Evolutionary conservation across 2,329 filamentous ascomycete genomes (phyloP), one percentile per base, ranked within the genome.

Genomic region (Pseudogymnoascus destructans): DNA sequence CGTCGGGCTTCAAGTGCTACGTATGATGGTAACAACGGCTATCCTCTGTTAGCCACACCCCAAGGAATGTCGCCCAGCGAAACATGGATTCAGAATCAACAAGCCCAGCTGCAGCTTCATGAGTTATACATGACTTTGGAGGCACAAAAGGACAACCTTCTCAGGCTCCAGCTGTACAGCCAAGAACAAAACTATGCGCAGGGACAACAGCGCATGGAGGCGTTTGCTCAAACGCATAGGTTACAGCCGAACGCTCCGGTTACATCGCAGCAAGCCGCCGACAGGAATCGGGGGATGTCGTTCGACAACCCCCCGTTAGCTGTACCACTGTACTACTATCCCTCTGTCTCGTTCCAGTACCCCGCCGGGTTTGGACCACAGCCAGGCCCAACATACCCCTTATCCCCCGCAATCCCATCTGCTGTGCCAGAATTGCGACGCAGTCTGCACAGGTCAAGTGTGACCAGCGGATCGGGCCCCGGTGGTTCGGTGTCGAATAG

Each of bases 261-360:
- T 59, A 55, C 63, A 35, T 67, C 66, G 27, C 74, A 59, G 66
- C 75, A 57, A 66, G 71, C 27, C 75, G 80, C 64, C 71, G 82
- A 62, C 78, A 80, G 68, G 55, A 66, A 64, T 35, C 76, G 82
- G 61, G 83, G 80, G 5, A 82, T 79, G 65, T 84, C 81, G 10
- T 80, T 84, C 64, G 81, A 85, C 64, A 82, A 78, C 58, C 74
- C 79, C 15, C 81, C 81, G 4, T 67, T 82, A 35, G 79, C 75
- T n/a, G 79, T 80, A 0, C 79, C 81, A 1, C 66, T 81, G 62
- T 84, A 78, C 66, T 73, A 76, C 60, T 75, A 80, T 61, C 76
- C 68, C 46, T 35, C 49, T 32, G 49, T 55, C 3, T 71, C 73
- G 65, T 73, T 65, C 59, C 72, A 70, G 57, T 71, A 71, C 59